Evolutionary conservation across 148 eudicot species (phyloP).

Genomic region (Pouteria glomerata): DNA sequence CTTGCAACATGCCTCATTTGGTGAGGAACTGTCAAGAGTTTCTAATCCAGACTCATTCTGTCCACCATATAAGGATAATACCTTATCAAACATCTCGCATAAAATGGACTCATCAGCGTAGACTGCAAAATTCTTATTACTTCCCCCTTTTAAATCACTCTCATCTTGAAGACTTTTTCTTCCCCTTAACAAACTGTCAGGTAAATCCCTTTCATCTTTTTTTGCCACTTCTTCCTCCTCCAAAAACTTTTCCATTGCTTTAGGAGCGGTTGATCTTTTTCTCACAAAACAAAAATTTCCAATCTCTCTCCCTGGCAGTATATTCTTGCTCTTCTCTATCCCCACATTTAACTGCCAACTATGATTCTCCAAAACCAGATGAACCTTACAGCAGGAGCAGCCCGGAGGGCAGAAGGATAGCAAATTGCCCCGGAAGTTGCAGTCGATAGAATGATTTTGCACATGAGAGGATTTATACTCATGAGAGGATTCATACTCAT

Average conservation of each 20-base stretch:
- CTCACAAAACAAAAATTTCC: too few species aligned
- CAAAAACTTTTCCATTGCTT: neutral
- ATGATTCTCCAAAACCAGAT: neutral
- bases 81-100: constrained; percentile 39
- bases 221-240: neutral
- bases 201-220: neutral
- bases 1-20: constrained; percentile 10
- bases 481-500: too few species aligned
- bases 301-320: neutral
- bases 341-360: neutral
- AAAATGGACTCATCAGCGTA: constrained; percentile 29
- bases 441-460: neutral
- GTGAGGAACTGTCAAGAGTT: neutral
- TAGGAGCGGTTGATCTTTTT: too few species aligned
- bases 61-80: constrained; percentile 22
- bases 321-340: neutral
- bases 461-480: neutral
- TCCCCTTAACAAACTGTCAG: constrained; percentile 3
- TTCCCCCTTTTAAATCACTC: constrained; percentile 27
- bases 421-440: neutral
- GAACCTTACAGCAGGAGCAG: neutral
- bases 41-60: constrained; percentile 18
- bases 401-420: neutral
- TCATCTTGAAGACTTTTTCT: constrained; percentile 35
- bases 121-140: constrained; percentile 25